phyloP scores from a whole-genome alignment of 805 yeast species.

The Millerago galiae region DNA sequence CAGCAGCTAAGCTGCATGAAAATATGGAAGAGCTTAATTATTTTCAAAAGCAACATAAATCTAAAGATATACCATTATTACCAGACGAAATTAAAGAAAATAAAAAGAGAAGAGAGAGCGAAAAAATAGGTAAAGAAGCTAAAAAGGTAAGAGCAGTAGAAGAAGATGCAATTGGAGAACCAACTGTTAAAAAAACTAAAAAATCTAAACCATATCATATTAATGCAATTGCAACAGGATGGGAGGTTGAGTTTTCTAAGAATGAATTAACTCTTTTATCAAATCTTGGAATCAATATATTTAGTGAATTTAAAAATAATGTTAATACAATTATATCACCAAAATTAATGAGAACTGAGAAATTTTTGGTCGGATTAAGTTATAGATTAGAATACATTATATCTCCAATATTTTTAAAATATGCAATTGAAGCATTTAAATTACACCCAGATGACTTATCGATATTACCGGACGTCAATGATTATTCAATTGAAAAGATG shows the following conservation, averaged over 20 bases:
- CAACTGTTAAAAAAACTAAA: background rate
- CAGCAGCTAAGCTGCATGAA: constrained; percentile 57
- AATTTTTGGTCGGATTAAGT: constrained; percentile 69
- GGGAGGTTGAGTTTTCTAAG: constrained; percentile 41
- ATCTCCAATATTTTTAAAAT: constrained; percentile 47
- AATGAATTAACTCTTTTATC: constrained; percentile 38
- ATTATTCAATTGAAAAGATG: constrained; percentile 30
- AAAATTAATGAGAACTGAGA: constrained; percentile 75
- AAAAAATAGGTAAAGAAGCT: constrained; percentile 16
- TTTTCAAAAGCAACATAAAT: constrained; percentile 49
- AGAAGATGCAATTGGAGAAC: background rate
- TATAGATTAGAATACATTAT: constrained; percentile 42
- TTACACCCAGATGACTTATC: constrained; percentile 13
- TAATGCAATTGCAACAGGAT: constrained; percentile 57
- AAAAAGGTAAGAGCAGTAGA: constrained; percentile 14
- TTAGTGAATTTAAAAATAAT: constrained; percentile 25
- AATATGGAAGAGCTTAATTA: constrained; percentile 64
- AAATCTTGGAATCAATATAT: constrained; percentile 52
- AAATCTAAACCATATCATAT: constrained; percentile 26
- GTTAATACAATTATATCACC: constrained; percentile 67
- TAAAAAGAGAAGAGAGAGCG: constrained; percentile 25
- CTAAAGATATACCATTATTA: constrained; percentile 30
- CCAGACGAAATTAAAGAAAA: constrained; percentile 35
- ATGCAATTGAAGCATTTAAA: constrained; percentile 32
- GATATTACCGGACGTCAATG: constrained; percentile 18